These are phyloP conservation scores for Solanum virginianum DNA, from an alignment of 257 asterid species.

Conservation along the genomic window DNA sequence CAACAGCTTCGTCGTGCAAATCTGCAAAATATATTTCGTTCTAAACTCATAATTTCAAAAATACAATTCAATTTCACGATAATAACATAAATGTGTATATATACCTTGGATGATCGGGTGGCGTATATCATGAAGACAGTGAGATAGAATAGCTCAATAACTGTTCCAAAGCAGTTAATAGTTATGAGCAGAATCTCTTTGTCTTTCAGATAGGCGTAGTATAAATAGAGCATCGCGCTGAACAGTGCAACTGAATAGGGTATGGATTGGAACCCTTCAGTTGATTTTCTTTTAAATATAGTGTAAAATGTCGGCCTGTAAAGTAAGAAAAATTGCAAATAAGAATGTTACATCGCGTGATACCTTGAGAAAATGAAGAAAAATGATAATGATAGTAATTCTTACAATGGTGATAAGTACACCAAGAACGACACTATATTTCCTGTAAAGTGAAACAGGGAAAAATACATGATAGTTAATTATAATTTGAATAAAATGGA, in stretches of 20 bases:
- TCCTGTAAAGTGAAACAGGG: slow-evolving; percentile 18
- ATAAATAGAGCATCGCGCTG: slow-evolving; percentile 63
- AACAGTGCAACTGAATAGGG: slow-evolving; percentile 76
- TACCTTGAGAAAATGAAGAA: neutral
- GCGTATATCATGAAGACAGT: slow-evolving; percentile 46
- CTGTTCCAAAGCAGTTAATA: slow-evolving; percentile 41
- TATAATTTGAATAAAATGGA: neutral
- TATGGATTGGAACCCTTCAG: slow-evolving; percentile 55
- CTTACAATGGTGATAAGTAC: slow-evolving; percentile 65
- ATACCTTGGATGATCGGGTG: slow-evolving; percentile 37
- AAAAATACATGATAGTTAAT: neutral
- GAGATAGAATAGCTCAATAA: slow-evolving; percentile 28
- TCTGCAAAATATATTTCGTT: slow-evolving; percentile 16
- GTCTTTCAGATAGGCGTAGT: slow-evolving; percentile 51
- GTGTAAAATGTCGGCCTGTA: slow-evolving; percentile 58
- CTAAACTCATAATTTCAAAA: neutral
- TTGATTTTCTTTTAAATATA: slow-evolving; percentile 60
- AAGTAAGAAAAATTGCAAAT: neutral
- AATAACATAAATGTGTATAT: neutral
- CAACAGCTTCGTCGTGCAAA: slow-evolving; percentile 31
- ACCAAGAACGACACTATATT: slow-evolving; percentile 76
- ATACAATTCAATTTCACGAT: too few relatives aligned
- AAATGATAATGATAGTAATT: neutral
- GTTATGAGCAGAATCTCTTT: slow-evolving; percentile 33
- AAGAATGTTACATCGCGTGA: neutral